These are phyloP conservation scores for Trametes hirsuta DNA, from an alignment of 1,284 basidiomycete genomes.

Conservation along the genomic window DNA sequence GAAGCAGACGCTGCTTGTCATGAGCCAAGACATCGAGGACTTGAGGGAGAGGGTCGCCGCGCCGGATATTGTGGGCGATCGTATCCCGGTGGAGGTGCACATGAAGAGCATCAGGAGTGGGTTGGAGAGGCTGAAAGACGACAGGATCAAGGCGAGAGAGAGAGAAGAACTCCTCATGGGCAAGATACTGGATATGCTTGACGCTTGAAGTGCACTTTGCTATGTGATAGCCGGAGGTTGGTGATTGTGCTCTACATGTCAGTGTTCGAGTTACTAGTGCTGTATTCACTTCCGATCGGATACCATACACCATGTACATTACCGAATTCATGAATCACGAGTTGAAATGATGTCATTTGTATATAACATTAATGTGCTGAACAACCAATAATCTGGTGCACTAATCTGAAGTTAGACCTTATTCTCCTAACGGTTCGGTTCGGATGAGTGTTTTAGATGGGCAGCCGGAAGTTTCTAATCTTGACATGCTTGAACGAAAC, in stretches of 20 bases:
- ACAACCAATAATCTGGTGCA: too few relatives aligned
- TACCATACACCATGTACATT: neutral
- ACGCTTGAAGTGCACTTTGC: conserved; percentile 1
- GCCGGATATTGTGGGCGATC: conserved; percentile 58
- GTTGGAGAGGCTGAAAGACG: conserved; percentile 62
- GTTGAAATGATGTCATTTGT: too few relatives aligned
- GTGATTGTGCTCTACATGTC: neutral
- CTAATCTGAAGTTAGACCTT: too few relatives aligned
- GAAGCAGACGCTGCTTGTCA: conserved; percentile 57
- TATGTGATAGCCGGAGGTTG: neutral
- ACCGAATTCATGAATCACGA: too few relatives aligned
- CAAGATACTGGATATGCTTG: conserved; percentile 31
- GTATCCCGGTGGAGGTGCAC: conserved; percentile 70
- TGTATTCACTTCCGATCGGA: too few relatives aligned
- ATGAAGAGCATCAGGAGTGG: conserved; percentile 69
- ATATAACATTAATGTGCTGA: too few relatives aligned
- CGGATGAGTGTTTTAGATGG: too few relatives aligned
- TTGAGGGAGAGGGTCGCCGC: conserved; percentile 67
- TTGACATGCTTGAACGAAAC: too few relatives aligned
- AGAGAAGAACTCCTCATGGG: conserved; percentile 38
- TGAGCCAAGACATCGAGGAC: conserved; percentile 76
- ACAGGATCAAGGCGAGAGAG: conserved; percentile 45
- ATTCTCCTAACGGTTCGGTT: too few relatives aligned
- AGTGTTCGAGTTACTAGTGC: too few relatives aligned
- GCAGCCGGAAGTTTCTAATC: too few relatives aligned